Conservation (phyloP, 805 yeast species). For the Starmerella ratchasimensis region DNA sequence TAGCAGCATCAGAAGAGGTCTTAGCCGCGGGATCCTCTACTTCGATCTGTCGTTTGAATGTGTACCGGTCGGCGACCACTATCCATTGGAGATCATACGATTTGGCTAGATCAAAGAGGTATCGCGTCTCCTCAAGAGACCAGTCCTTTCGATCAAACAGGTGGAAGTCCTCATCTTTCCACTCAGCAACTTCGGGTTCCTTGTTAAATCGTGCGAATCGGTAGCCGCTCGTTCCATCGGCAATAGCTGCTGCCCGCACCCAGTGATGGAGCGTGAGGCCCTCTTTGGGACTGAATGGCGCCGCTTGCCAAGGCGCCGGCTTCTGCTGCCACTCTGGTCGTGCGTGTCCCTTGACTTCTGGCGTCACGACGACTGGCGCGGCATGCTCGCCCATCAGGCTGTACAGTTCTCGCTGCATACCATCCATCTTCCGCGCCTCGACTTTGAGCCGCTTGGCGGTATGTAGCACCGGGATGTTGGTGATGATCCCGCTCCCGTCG, state of each 20-base stretch:
- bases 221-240: conserved; percentile 33
- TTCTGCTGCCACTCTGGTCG: conserved; percentile 45
- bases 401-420: conserved; percentile 82
- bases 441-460: conserved; percentile 24
- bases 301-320: conserved; percentile 73
- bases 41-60: conserved; percentile 2
- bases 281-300: conserved; percentile 42
- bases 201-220: conserved; percentile 65
- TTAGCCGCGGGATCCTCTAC: neutral
- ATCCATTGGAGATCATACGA: conserved; percentile 56
- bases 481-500: too few relatives aligned
- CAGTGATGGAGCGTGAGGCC: conserved; percentile 58
- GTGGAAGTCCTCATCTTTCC: conserved; percentile 48
- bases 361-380: conserved; percentile 59
- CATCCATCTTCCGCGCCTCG: conserved; percentile 31
- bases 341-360: conserved; percentile 43
- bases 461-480: conserved; percentile 16
- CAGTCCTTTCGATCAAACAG: conserved; percentile 40
- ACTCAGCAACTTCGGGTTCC: conserved; percentile 51
- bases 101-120: conserved; percentile 51
- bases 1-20: neutral
- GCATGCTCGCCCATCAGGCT: conserved; percentile 82
- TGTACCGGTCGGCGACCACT: conserved; percentile 48
- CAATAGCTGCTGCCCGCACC: conserved; percentile 38
- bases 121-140: conserved; percentile 64